Percentiles rank a stretch among this genome's conserved stretches.
phyloP scores from a whole-genome alignment of 129 eudicot species.

The Saposhnikovia divaricata region DNA sequence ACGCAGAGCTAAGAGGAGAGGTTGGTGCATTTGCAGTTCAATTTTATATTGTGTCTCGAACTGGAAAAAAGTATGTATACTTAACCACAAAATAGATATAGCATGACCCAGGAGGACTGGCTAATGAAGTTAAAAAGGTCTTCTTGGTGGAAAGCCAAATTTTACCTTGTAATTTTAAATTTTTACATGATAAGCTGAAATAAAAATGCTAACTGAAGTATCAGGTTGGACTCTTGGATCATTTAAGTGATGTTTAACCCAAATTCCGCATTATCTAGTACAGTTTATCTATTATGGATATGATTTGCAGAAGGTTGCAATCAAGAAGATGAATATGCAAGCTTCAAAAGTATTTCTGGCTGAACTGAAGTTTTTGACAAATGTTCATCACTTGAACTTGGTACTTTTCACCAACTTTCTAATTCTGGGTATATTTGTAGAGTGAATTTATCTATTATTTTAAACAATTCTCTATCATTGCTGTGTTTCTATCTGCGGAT shows the following conservation, averaged over 20 bases:
- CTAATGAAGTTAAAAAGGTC: too few species aligned
- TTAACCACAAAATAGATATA: too few species aligned
- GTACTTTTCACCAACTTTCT: slow-evolving; percentile 24
- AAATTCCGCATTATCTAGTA: background rate
- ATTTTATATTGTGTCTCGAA: too few species aligned
- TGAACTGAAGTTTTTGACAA: slow-evolving; percentile 71
- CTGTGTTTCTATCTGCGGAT: too few species aligned
- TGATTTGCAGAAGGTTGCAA: slow-evolving; percentile 70
- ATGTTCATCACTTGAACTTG: slow-evolving; percentile 82
- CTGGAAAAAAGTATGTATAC: background rate
- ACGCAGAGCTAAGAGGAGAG: slow-evolving; percentile 77
- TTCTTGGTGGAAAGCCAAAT: background rate
- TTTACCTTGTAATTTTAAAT: too few species aligned
- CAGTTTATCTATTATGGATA: slow-evolving; percentile 5
- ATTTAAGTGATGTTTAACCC: background rate
- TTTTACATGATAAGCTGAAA: background rate
- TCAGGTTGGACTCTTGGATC: background rate
- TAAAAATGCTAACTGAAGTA: background rate
- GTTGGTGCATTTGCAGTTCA: slow-evolving; percentile 18
- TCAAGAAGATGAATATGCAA: slow-evolving; percentile 86
- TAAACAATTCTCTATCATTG: background rate
- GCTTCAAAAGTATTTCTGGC: slow-evolving; percentile 82
- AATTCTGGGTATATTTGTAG: background rate
- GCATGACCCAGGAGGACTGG: background rate
- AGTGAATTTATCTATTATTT: background rate